These are phyloP conservation scores for Trichomonas gallinae DNA, from an alignment of 208 protist species.

Conservation along the genomic window DNA sequence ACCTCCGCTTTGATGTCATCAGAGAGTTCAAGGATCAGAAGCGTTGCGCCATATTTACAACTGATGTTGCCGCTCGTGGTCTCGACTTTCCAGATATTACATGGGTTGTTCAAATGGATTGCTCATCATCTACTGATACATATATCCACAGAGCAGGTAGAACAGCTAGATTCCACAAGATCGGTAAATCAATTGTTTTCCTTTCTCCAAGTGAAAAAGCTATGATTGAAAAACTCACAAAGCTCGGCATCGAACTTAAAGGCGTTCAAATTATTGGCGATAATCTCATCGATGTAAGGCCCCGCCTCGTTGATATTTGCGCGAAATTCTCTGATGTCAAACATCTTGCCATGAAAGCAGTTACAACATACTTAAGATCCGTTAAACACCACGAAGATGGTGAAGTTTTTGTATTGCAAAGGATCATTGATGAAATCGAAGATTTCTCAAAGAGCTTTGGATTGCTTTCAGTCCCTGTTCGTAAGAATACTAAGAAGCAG, in stretches of 20 bases:
- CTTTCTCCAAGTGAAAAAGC: conserved; percentile 60
- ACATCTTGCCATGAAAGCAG: conserved; percentile 21
- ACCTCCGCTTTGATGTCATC: not conserved
- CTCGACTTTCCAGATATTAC: conserved; percentile 88
- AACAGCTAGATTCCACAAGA: conserved; percentile 61
- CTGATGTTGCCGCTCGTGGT: conserved; percentile 55
- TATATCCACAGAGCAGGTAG: conserved; percentile 96
- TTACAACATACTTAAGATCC: not conserved
- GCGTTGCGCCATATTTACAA: conserved; percentile 46
- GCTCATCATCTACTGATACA: conserved; percentile 81
- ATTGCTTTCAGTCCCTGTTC: not conserved
- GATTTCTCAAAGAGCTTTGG: conserved; percentile 21
- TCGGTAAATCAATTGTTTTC: conserved; percentile 72
- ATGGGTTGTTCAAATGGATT: conserved; percentile 95
- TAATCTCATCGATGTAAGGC: not conserved
- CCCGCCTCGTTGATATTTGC: not conserved
- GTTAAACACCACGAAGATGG: conserved; percentile 13
- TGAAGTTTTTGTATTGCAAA: conserved; percentile 20
- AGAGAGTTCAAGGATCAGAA: conserved; percentile 14
- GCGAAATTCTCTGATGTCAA: conserved; percentile 23
- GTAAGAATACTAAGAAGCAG: not conserved
- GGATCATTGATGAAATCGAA: not conserved
- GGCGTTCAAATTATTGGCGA: not conserved
- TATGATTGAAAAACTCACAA: conserved; percentile 33
- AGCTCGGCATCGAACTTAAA: not conserved